Evolutionary conservation across 345 rosid genomes (phyloP).

Genomic region (Gossypium anomalum): DNA sequence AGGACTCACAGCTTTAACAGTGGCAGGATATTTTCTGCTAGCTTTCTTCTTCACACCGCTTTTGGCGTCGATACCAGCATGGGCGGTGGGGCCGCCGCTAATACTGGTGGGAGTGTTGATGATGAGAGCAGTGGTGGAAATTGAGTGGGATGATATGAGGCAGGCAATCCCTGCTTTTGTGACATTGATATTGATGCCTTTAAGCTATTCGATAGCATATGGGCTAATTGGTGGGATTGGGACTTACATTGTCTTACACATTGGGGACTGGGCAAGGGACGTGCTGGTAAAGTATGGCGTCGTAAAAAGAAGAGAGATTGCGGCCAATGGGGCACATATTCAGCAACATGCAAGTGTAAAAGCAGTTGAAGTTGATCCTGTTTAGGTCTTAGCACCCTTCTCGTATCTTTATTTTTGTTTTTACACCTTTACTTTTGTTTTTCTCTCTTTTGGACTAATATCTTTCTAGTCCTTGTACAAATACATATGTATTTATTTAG

Average conservation of each 20-base stretch:
- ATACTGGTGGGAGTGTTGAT: constrained; percentile 88
- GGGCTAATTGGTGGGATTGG: constrained; percentile 90
- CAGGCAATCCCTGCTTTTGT: constrained; percentile 86
- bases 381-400: not conserved
- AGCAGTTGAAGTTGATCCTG: constrained; percentile 26
- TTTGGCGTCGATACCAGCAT: constrained; percentile 77
- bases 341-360: constrained; percentile 23
- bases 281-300: constrained; percentile 40
- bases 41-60: constrained; percentile 86
- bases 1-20: constrained; percentile 78
- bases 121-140: constrained; percentile 89
- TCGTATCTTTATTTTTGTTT: not conserved
- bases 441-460: not conserved
- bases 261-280: constrained; percentile 66
- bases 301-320: constrained; percentile 24
- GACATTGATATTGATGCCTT: constrained; percentile 76
- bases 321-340: constrained; percentile 12
- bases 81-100: constrained; percentile 98
- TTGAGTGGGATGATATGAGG: constrained; percentile 90
- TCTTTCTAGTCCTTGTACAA: not conserved
- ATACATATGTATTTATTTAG: not conserved
- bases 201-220: constrained; percentile 85
- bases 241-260: constrained; percentile 57
- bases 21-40: constrained; percentile 66
- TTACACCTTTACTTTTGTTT: not conserved